These are phyloP conservation scores for Yamadazyma paraphyllophila DNA, from an alignment of 805 yeast species.

Conservation along the genomic window DNA sequence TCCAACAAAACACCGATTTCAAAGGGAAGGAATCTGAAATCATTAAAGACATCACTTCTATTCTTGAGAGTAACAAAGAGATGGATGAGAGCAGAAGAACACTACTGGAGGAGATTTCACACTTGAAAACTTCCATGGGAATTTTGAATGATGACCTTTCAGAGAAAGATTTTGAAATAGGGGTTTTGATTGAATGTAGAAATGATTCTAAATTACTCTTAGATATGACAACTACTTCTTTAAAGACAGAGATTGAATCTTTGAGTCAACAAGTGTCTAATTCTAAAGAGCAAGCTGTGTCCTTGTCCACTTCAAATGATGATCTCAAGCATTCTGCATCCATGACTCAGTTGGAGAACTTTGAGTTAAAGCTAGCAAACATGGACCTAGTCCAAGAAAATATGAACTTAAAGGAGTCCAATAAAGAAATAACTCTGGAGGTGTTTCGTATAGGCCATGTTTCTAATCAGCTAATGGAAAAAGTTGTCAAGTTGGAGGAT, in stretches of 20 bases:
- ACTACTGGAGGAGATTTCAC: not conserved
- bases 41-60: not conserved
- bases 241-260: constrained; percentile 1
- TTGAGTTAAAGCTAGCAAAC: not conserved
- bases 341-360: not conserved
- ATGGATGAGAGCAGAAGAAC: not conserved
- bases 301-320: not conserved
- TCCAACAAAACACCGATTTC: not conserved
- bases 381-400: constrained; percentile 3
- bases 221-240: not conserved
- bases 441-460: constrained; percentile 3
- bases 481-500: not conserved
- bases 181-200: not conserved
- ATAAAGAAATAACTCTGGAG: constrained; percentile 1
- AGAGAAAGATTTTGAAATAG: constrained; percentile 3
- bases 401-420: not conserved
- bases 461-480: not conserved
- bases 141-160: not conserved
- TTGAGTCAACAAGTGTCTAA: not conserved
- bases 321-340: not conserved
- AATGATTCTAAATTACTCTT: not conserved
- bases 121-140: not conserved
- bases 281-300: not conserved
- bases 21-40: not conserved
- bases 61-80: not conserved